Evolutionary conservation across 2,329 filamentous ascomycete genomes (phyloP).

Genomic region (Dothistroma septosporum): DNA sequence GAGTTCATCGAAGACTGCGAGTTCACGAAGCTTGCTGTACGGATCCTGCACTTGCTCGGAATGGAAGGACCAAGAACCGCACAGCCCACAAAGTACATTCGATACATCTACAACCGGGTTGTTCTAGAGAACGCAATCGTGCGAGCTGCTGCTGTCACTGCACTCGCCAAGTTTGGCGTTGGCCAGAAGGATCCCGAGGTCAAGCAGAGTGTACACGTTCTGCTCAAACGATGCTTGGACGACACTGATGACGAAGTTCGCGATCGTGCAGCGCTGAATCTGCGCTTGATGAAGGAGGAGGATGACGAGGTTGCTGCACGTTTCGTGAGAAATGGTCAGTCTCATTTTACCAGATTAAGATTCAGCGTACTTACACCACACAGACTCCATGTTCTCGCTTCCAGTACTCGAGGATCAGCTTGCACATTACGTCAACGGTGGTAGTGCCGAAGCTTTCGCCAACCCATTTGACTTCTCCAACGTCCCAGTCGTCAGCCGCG

Average conservation of each 20-base stretch:
- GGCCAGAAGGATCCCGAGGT: slow-evolving; percentile 95
- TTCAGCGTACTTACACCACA: slow-evolving; percentile 21
- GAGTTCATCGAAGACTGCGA: slow-evolving; percentile 99
- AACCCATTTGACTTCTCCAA: slow-evolving; percentile 84
- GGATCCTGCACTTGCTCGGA: slow-evolving; percentile 89
- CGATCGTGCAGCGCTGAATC: slow-evolving; percentile 87
- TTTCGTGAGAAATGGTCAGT: slow-evolving; percentile 90
- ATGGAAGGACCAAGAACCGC: slow-evolving; percentile 92
- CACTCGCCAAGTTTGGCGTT: slow-evolving; percentile 93
- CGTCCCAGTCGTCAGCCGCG: slow-evolving; percentile 88
- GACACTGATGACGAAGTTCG: slow-evolving; percentile 97
- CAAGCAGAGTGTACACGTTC: slow-evolving; percentile 88
- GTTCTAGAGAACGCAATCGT: slow-evolving; percentile 97
- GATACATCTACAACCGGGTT: slow-evolving; percentile 98
- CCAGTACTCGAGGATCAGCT: slow-evolving; percentile 95
- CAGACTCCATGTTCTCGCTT: slow-evolving; percentile 92
- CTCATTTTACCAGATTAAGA: neutral
- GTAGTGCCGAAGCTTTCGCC: slow-evolving; percentile 79
- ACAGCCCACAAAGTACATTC: slow-evolving; percentile 96
- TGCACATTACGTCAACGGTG: slow-evolving; percentile 93
- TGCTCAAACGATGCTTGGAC: slow-evolving; percentile 89
- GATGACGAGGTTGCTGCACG: slow-evolving; percentile 79
- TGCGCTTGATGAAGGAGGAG: slow-evolving; percentile 79
- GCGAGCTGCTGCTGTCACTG: slow-evolving; percentile 89
- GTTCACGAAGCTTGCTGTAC: slow-evolving; percentile 94